Evolutionary conservation across 148 eudicot genomes (phyloP).

Genomic region (Vaccinium myrtillus): DNA sequence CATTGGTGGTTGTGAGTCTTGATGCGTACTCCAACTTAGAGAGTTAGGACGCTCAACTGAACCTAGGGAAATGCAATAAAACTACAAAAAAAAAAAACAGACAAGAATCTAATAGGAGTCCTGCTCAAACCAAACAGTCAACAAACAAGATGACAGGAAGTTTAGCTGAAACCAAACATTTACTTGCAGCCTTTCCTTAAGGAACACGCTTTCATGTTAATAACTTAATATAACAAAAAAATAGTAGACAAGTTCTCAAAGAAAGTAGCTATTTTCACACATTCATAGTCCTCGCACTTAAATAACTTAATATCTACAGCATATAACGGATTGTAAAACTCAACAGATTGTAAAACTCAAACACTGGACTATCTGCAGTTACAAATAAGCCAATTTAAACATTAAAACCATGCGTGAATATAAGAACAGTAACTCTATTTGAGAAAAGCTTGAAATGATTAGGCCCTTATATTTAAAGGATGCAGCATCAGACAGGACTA

Average conservation of each 20-base stretch:
- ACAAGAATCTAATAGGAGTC: not conserved
- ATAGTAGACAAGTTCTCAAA: not conserved
- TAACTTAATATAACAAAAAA: not conserved
- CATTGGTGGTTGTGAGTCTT: not conserved
- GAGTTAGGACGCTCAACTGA: not conserved
- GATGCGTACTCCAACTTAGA: not conserved
- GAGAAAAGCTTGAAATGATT: not conserved
- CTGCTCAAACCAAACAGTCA: not conserved
- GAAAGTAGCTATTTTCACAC: not conserved
- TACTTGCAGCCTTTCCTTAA: not conserved
- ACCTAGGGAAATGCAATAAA: not conserved
- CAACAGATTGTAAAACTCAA: not conserved
- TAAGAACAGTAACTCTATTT: not conserved
- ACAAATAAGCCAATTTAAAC: not conserved
- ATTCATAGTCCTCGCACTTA: not conserved
- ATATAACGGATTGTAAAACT: not conserved
- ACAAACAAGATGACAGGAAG: not conserved
- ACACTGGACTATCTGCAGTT: not conserved
- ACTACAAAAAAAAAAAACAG: not conserved
- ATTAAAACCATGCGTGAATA: not conserved
- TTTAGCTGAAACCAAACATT: not conserved
- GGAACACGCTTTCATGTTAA: not conserved
- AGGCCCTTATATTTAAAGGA: conserved; percentile 5
- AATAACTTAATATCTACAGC: not conserved
- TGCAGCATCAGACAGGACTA: conserved; percentile 18